Conservation (phyloP, 2,329 filamentous ascomycete genomes). For the Aphanocladium album region DNA sequence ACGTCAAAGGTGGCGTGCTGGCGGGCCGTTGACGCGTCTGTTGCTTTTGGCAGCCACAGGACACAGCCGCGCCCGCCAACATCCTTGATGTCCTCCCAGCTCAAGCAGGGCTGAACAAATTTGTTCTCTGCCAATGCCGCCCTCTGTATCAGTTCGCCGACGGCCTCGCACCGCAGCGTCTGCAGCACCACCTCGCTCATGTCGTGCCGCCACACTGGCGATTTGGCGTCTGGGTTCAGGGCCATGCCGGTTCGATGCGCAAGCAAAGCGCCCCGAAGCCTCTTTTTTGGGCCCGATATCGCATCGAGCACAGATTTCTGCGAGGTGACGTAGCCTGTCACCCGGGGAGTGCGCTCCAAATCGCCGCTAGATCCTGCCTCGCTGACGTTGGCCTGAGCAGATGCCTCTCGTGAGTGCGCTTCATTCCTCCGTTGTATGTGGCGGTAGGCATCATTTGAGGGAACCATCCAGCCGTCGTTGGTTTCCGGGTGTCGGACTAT, state of each 20-base stretch:
- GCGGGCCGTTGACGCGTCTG: slow-evolving; percentile 20
- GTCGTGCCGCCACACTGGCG: slow-evolving; percentile 43
- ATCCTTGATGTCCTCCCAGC: slow-evolving; percentile 39
- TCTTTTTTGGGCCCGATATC: slow-evolving; percentile 18
- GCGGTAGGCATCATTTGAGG: slow-evolving; percentile 35
- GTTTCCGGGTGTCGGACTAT: slow-evolving; percentile 51
- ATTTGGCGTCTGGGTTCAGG: slow-evolving; percentile 12
- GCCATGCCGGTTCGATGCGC: slow-evolving; percentile 1
- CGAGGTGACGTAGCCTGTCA: slow-evolving; percentile 14
- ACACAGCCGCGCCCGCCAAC: slow-evolving; percentile 40
- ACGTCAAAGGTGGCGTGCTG: slow-evolving; percentile 44
- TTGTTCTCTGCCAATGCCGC: slow-evolving; percentile 30
- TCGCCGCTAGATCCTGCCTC: not conserved
- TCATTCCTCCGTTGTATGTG: slow-evolving; percentile 16
- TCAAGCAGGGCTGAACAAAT: slow-evolving; percentile 34
- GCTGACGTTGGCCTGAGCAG: slow-evolving; percentile 5
- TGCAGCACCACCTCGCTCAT: slow-evolving; percentile 51
- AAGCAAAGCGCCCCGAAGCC: slow-evolving; percentile 15
- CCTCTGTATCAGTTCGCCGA: slow-evolving; percentile 41
- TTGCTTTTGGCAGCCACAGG: slow-evolving; percentile 33
- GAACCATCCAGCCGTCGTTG: slow-evolving; percentile 50
- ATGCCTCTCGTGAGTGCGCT: not conserved
- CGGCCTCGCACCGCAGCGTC: slow-evolving; percentile 43
- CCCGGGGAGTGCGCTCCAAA: slow-evolving; percentile 13
- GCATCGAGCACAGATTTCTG: slow-evolving; percentile 27